Evolutionary conservation across 805 yeast genomes (phyloP).

Genomic region (Ogataea dorogensis): DNA sequence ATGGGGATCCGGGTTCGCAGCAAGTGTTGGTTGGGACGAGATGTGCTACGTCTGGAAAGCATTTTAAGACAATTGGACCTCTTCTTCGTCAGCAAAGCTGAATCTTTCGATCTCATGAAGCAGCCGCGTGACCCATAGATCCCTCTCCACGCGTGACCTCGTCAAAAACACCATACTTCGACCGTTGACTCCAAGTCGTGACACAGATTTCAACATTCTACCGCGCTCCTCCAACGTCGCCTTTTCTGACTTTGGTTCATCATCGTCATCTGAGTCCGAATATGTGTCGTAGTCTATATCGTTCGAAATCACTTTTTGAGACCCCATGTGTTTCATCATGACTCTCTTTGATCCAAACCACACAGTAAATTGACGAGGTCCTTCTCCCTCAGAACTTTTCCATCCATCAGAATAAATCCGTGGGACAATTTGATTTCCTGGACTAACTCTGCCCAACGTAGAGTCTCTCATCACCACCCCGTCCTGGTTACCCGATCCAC

Average conservation of each 20-base stretch:
- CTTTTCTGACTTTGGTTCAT: constrained; percentile 6
- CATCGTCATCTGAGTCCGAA: constrained; percentile 1
- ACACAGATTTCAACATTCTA: constrained; percentile 43
- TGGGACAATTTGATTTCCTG: constrained; percentile 62
- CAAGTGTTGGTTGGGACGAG: constrained; percentile 96
- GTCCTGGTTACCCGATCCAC: constrained; percentile 59
- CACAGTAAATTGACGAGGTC: constrained; percentile 72
- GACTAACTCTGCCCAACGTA: constrained; percentile 43
- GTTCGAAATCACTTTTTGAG: constrained; percentile 7
- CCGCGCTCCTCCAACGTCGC: constrained; percentile 9
- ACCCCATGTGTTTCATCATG: constrained; percentile 31
- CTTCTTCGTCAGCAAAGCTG: constrained; percentile 23
- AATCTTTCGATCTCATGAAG: constrained; percentile 46
- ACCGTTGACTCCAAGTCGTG: constrained; percentile 65
- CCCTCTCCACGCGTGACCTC: constrained; percentile 77
- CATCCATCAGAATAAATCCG: constrained; percentile 80
- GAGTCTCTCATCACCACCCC: constrained; percentile 49
- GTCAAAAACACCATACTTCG: constrained; percentile 73
- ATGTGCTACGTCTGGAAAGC: constrained; percentile 89
- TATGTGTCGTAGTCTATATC: constrained; percentile 8
- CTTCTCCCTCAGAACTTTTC: constrained; percentile 75
- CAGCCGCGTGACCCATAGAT: constrained; percentile 67
- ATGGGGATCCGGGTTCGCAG: constrained; percentile 97
- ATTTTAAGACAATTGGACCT: constrained; percentile 29
- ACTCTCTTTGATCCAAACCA: constrained; percentile 75